Evolutionary conservation across 768 basidiomycete species (phyloP), one percentile per base, ranked within the genome.

Genomic region (Psilocybe cyanescens): DNA sequence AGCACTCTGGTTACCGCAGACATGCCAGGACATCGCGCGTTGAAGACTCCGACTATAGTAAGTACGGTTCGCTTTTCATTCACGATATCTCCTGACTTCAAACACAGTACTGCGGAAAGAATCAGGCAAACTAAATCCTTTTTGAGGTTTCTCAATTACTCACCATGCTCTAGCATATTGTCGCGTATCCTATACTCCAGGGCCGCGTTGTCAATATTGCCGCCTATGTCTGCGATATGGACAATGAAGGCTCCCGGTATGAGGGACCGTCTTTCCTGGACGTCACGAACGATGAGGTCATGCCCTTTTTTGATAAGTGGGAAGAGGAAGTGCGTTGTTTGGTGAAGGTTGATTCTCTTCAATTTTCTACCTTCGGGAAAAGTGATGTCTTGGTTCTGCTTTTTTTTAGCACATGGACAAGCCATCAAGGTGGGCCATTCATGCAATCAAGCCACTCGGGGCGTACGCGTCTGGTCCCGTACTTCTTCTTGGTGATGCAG

Each of bases 401-500:
- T 4, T 48, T 33, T 41, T 33, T 1, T 53, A 77, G 78, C 68
- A 71, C 33, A 64, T 75, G 19, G 69, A 73, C 14, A 70, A 63
- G 8, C 71, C 76, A 2, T 75, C 73, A 14, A 69, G 71, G 59
- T 83, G 82, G 79, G 79, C 76, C 1, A 71, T 83, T 0, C 75
- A 80, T 64, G 66, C 70, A 5, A 65, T 83, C 8, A 71, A 69
- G 24, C 69, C 74, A 8, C 68, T 85, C 5, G 72, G 73, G 0
- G 69, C 70, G 2, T 82, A 75, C 60, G 76, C 72, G 9, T 69
- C 71, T 30, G 75, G 73, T 14, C 65, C 69, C 8, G 74, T 83
- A 1, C 78, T 72, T 2, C 69, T 85, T 5, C 57, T 83, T 3
- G 84, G 82, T 17, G 83, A 84, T 55, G 80, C 83, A 5, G 78